Evolutionary conservation across 192 early-diverging fungal species (phyloP), one percentile per base, ranked within the genome.

Genomic region (Chytriomyces sp.): DNA sequence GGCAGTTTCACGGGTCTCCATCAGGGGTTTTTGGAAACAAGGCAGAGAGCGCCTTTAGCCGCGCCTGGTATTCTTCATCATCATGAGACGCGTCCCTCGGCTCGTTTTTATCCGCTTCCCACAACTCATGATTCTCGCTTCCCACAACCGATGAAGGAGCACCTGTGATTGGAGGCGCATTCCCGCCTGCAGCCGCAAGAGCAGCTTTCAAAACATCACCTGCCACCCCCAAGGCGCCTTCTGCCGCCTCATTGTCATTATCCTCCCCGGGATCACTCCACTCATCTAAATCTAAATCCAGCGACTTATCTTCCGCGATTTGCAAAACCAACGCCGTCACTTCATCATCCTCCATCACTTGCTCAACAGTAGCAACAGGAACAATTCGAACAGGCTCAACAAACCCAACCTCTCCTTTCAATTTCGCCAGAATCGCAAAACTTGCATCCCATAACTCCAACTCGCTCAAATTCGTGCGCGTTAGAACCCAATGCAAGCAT

Each of bases 231-330:
- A 8, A 53, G 49, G 24, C 59, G 6, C 61, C 18, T 73, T 44
- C 18, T 69, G 18, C 18, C 28, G 28, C 28, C 28, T 43, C 72
- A 45, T 63, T 35, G 45, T 74, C 72, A 46, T 74, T 61, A 13
- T 76, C 74, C 45, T 76, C 74, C 43, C 66, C 74, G 3, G 48
- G 46, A 26, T 69, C 68, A 53, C 68, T 69, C 68, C 68, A 69
- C 5, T 50, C 74, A 7, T 64, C 72, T 35, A 35, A 35, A 35
- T 35, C 28, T 35, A 35, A 35, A 35, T 35, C 28, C 28, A 35
- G 28, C 28, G 28, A 35, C 28, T 35, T 35, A 53, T 20, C 20
- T 60, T 72, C 45, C 16, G 24, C 11, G 46, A 18, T 24, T 47
- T 69, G 28, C 18, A n/a, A 9, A 18, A 18, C 44, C n/a, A 13